These are phyloP conservation scores for Scutellaria barbata DNA, from an alignment of 257 asterid genomes.

Conservation along the genomic window DNA sequence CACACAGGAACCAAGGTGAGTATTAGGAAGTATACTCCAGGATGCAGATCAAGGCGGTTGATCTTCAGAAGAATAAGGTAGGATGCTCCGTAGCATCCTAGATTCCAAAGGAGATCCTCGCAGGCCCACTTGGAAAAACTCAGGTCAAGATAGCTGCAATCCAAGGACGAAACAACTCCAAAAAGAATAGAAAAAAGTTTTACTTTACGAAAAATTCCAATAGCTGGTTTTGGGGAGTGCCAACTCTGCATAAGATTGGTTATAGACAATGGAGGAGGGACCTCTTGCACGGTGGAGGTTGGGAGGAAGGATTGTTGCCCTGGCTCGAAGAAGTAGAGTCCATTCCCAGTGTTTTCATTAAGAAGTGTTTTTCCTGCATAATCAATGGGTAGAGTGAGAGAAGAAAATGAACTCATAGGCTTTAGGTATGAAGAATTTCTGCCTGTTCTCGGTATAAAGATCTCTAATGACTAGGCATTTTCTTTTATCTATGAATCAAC, in stretches of 20 bases:
- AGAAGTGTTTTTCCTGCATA: slow-evolving; percentile 95
- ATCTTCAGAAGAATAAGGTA: slow-evolving; percentile 52
- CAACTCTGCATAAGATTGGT: slow-evolving; percentile 46
- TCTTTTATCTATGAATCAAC: not conserved
- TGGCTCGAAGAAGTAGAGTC: slow-evolving; percentile 60
- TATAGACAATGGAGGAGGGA: slow-evolving; percentile 94
- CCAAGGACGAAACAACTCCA: slow-evolving; percentile 53
- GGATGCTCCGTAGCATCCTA: slow-evolving; percentile 78
- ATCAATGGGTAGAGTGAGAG: slow-evolving; percentile 1
- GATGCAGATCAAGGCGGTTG: slow-evolving; percentile 61
- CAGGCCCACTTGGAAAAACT: slow-evolving; percentile 71
- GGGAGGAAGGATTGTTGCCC: slow-evolving; percentile 61
- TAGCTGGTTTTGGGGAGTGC: slow-evolving; percentile 44
- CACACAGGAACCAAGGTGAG: slow-evolving; percentile 54
- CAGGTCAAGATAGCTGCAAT: slow-evolving; percentile 71
- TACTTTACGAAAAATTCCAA: slow-evolving; percentile 42
- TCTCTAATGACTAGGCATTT: not conserved
- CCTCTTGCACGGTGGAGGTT: slow-evolving; percentile 94
- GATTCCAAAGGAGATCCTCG: slow-evolving; percentile 69
- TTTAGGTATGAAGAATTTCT: slow-evolving; percentile 11
- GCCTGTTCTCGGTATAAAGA: not conserved
- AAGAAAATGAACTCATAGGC: not conserved
- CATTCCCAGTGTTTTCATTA: slow-evolving; percentile 90
- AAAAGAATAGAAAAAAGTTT: slow-evolving; percentile 46
- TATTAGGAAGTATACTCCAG: slow-evolving; percentile 49